Base-by-base conservation (phyloP, 2,329 filamentous ascomycete species). In the Xylaria sp. region DNA sequence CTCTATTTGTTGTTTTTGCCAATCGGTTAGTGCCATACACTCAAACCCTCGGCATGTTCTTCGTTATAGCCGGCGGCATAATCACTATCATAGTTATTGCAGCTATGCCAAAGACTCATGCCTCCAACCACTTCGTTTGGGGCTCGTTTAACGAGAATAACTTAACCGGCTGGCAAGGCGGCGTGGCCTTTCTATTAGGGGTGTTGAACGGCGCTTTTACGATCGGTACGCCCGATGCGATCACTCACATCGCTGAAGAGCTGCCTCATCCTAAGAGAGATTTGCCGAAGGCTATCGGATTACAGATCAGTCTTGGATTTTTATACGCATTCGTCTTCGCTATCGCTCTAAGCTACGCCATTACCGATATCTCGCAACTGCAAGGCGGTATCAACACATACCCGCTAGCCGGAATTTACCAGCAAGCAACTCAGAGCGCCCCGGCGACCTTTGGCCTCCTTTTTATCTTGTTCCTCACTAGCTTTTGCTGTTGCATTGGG, bases 131-230 rank as follows among this genome's bases (percentile, higher is more conserved):
- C 31, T 85, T 85, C 33, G 85, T 89, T 9, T 90, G 86, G 86
- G 77, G 70, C 39, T 81, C 79, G 1, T 83, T 84, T 69, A 65
- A 77, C 5, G 79, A 82, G 69, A 81, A 84, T 66, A 85, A 85
- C 67, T 72, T 76, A 71, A 87, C 79, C 73, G 87, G 87, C 58
- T 86, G 77, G 86, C 79, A 71, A 71, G 81, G 86, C 50, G 87
- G 87, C 17, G 85, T 91, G n/a, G 87, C 88, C 1, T 91, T 91
- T 69, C 79, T 90, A 29, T 80, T 86, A 0, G 89, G 89, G 20
- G 89, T 91, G 76, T 81, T 91, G 27, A 91, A 90, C 71, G 89
- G 88, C 5, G 87, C 88, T 11, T 91, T 89, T 73, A 87, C 87
- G 22, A 86, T 91, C 29, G 89, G 89, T 20, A 90, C 87, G 0